Percentiles rank a stretch among this genome's conserved stretches.
Conservation (phyloP, 225 moss, liverwort and hornwort species). For the Sphagnum contortum region DNA sequence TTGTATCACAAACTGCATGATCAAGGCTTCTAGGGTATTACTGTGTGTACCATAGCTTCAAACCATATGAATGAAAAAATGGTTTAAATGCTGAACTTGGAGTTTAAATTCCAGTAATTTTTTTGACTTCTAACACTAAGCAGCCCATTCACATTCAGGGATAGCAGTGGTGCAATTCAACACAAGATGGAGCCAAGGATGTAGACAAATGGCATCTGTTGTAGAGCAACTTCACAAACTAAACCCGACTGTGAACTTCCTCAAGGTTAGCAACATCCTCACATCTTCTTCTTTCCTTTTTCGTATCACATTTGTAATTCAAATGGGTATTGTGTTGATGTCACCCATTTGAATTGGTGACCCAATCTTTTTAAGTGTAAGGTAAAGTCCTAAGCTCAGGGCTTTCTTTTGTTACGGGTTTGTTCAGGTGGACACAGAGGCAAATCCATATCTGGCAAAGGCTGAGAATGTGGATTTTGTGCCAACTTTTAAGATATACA, state of each 20-base stretch:
- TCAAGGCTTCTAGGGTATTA: no score
- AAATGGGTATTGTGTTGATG: neutral
- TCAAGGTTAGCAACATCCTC: conserved; percentile 43
- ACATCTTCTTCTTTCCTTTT: neutral
- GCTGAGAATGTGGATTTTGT: conserved; percentile 76
- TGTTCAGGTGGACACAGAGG: conserved; percentile 85
- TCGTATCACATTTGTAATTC: neutral
- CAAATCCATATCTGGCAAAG: conserved; percentile 70
- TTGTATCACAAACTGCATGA: neutral
- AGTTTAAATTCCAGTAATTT: neutral
- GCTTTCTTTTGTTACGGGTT: no score
- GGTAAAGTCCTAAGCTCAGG: neutral
- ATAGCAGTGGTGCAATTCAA: conserved; percentile 85
- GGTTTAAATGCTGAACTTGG: conserved; percentile 1
- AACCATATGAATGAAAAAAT: no score
- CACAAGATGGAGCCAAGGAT: conserved; percentile 88
- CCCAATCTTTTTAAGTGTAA: neutral
- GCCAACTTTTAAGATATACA: conserved; percentile 93
- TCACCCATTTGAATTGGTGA: neutral
- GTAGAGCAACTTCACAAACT: conserved; percentile 83
- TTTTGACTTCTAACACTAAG: neutral
- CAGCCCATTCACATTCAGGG: conserved; percentile 24
- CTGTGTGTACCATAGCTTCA: neutral
- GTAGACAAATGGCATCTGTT: conserved; percentile 66
- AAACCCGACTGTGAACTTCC: conserved; percentile 73